Evolutionary conservation across 306 rosid species (phyloP), one percentile per base, ranked within the genome.

Genomic region (Vicia faba): DNA sequence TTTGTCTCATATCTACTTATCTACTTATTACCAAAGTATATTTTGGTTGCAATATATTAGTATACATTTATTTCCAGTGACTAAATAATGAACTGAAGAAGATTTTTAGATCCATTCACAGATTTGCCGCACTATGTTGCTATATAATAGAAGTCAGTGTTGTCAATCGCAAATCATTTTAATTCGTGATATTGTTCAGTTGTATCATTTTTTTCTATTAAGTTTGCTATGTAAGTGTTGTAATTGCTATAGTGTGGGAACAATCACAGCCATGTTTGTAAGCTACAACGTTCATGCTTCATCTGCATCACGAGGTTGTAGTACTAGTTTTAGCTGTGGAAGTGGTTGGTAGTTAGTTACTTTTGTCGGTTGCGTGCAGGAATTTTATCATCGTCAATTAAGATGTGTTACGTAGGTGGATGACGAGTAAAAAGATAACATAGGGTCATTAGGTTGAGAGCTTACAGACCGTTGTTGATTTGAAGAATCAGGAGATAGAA

Each of bases 301-400:
- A 4, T 64, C 40, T 43, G 58, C 45, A 64, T 64, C 59, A 41
- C 6, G 51, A 9, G 55, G 14, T 69, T 54, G 50, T 61, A 45
- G 18, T 59, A 39, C 44, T 39, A 39, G 13, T 49, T 28, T 41
- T 38, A 36, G 54, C 10, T 15, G 51, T 59, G 51, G 38, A 61
- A 51, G 53, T 55, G 39, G 46, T 66, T 20, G 2, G 23, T 26
- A 45, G 39, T 46, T 66, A 51, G 48, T 70, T 28, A 69, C 55
- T 4, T 65, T 19, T 69, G 49, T 64, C 70, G 15, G 14, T 66
- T 82, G 31, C 71, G 26, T 77, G 80, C 86, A 92, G 96, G 98
- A 89, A 35, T 92, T 89, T 56, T 89, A 87, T 79, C 98, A 89
- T 16, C 68, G 15, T 4, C 86, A 76, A 46, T 39, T 87, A 75